Evolutionary conservation across 768 basidiomycete genomes (phyloP), one percentile per base, ranked within the genome.

Genomic region (Jaapia argillacea): DNA sequence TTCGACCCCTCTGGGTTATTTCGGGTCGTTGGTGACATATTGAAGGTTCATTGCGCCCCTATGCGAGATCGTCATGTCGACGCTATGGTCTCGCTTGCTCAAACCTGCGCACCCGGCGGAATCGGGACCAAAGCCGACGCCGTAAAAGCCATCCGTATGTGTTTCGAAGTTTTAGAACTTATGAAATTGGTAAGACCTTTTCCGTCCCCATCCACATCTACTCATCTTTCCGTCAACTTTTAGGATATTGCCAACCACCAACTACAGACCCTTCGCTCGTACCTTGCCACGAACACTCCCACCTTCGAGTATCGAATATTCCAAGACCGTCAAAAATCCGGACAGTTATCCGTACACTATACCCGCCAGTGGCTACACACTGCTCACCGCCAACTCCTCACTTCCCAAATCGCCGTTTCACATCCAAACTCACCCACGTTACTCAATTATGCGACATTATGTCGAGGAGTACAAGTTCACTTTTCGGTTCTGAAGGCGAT

Each of bases 171-270:
- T 48, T 68, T 93, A 28, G 92, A 94, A 65, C 74, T 93, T 47
- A 94, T 96, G 92, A 93, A 93, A 70, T 71, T 96, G 55, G 91
- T 87, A 56, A 56, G 86, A 75, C 35, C 37, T 18, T 36, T 24
- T 47, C 25, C 43, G 22, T 22, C 33, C 37, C 48, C 40, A 45
- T 50, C 48, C 51, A 58, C 31, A 55, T 51, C 47, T 51, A 38
- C 41, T 48, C 31, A 49, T 48, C 18, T 41, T 49, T 43, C 40
- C 49, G 48, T 48, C 23, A 16, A 6, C 23, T 22, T 56, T 33
- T 54, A 94, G 91, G 92, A 96, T 60, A 92, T 96, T 48, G 92
- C 92, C 22, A 96, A 96, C 59, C 92, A 94, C 64, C 92, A 94
- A 64, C 75, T 96, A 24, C 85, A 90, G 56, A 82, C 86, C 24